Evolutionary conservation across 257 asterid species (phyloP), one percentile per base, ranked within the genome.

Genomic region (Sherardia arvensis): DNA sequence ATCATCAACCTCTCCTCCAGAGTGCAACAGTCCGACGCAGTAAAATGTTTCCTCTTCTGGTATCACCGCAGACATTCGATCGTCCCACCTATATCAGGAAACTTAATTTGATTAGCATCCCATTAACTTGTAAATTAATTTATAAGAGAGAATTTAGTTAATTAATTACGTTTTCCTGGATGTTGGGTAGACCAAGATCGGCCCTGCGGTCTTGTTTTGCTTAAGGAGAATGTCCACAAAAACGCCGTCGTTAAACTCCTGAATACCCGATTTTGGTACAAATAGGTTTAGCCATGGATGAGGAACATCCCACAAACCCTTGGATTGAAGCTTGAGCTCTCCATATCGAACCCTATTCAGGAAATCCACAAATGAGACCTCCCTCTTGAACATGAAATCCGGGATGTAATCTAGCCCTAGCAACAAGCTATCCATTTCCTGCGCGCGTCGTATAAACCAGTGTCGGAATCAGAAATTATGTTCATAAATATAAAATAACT

Each of bases 201-300:
- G 94, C 54, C 96, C 89, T 1, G 57, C 47, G 59, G 81, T 67
- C 40, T 72, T 75, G 61, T 81, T 79, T 59, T 76, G 82, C 60
- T 40, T 75, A 15, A 82, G 79, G 26, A 88, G 70, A 15, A 85
- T 88, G 83, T 85, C 82, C 61, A 71, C 73, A 7, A 85, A 73
- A 68, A 85, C 90, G 49, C 76, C 87, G 7, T 61, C 74, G 70
- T 85, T 79, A 53, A 88, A 85, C 32, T 84, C 82, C 74, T 61
- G 32, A 5, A 88, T 78, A 49, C 67, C 20, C 1, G 94, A 90
- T 66, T 80, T 87, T 22, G 96, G 93, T 51, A 90, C 81, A 71
- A 83, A 80, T 47, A 90, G 82, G 67, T 85, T 87, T 1, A 90
- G 82, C 97, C 95, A 90, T 45, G 96, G 95, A 75, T 90, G 96